Conservation (phyloP, 257 asterid species). For the Thymus quinquecostatus region DNA sequence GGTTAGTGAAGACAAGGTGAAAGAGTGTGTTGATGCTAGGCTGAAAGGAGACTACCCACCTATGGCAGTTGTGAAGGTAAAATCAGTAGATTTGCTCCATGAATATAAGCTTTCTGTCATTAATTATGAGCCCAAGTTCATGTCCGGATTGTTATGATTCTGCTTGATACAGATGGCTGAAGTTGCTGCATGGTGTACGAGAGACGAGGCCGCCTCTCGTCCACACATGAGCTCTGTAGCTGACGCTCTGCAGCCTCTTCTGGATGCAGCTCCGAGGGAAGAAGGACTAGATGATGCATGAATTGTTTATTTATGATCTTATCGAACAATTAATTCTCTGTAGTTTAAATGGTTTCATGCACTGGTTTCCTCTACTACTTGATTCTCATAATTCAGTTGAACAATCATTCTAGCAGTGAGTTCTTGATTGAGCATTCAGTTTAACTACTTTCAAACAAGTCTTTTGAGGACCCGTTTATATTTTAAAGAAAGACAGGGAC, state of each 20-base stretch:
- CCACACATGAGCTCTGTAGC: conserved; percentile 51
- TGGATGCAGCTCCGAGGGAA: conserved; percentile 13
- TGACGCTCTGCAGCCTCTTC: conserved; percentile 45
- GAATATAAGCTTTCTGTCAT: not conserved
- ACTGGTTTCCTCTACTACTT: too few species aligned
- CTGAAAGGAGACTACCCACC: conserved; percentile 49
- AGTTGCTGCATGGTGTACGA: conserved; percentile 47
- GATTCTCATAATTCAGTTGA: too few species aligned
- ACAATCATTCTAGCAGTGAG: too few species aligned
- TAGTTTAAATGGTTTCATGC: too few species aligned
- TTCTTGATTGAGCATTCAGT: too few species aligned
- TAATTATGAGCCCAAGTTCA: not conserved
- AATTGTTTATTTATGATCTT: not conserved
- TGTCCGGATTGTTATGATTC: not conserved
- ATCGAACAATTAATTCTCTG: not conserved
- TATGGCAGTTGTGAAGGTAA: conserved; percentile 54
- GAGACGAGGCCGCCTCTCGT: conserved; percentile 45
- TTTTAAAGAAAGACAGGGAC: too few species aligned
- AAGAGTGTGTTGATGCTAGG: conserved; percentile 52
- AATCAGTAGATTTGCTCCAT: not conserved
- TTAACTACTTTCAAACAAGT: too few species aligned
- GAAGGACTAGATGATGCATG: not conserved
- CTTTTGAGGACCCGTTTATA: too few species aligned
- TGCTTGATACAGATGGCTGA: conserved; percentile 52
- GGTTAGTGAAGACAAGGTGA: conserved; percentile 49